Percentiles rank a stretch among this genome's conserved stretches.
phyloP scores from a whole-genome alignment of 352 stramenopile species.

The Pythium vanterpoolii region DNA sequence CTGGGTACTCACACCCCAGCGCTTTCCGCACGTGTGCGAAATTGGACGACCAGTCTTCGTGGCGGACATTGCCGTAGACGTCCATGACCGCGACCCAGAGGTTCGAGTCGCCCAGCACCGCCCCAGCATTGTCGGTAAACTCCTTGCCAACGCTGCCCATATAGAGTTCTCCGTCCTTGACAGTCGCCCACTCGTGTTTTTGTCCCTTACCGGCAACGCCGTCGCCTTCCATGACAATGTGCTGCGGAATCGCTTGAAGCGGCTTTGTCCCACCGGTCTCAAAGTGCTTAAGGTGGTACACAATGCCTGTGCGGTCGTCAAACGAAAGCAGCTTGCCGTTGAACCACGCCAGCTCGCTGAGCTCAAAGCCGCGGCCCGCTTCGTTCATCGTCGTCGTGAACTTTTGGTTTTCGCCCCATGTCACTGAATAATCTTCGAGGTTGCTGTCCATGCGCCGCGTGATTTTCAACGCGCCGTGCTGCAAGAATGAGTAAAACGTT shows the following conservation, averaged over 20 bases:
- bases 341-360: constrained; percentile 92
- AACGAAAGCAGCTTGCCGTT: constrained; percentile 92
- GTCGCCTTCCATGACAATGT: constrained; percentile 97
- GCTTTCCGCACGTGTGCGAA: constrained; percentile 93
- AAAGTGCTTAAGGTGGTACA: constrained; percentile 96
- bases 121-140: constrained; percentile 90
- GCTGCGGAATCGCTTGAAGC: constrained; percentile 89
- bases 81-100: constrained; percentile 95
- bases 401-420: constrained; percentile 62
- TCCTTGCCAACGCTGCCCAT: constrained; percentile 96
- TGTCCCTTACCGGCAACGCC: constrained; percentile 96
- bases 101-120: constrained; percentile 95
- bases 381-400: constrained; percentile 91
- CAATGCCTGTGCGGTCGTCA: constrained; percentile 97
- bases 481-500: constrained; percentile 88
- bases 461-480: constrained; percentile 88
- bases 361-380: constrained; percentile 94
- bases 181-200: constrained; percentile 99
- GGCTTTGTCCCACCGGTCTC: constrained; percentile 49
- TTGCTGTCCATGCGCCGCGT: constrained; percentile 30
- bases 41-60: constrained; percentile 93
- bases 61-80: constrained; percentile 66
- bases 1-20: constrained; percentile 86
- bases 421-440: constrained; percentile 52
- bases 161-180: constrained; percentile 97